Evolutionary conservation across 495 filamentous ascomycete genomes (phyloP).

Genomic region (Daldinia decipiens): DNA sequence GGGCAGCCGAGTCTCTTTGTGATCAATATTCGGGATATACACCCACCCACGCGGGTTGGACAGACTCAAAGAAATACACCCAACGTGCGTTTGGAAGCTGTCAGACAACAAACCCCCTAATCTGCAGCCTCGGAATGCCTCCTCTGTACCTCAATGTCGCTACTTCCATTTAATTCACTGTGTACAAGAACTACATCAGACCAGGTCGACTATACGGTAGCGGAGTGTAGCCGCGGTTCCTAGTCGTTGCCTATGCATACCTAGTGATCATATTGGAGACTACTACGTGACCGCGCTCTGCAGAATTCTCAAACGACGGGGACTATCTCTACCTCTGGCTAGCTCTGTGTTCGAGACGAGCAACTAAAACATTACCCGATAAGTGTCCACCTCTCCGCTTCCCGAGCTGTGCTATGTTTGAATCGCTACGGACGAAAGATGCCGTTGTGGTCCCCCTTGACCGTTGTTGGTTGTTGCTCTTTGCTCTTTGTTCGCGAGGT

Average conservation of each 20-base stretch:
- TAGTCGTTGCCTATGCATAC: conserved; percentile 11
- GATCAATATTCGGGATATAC: conserved; percentile 35
- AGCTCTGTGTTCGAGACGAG: conserved; percentile 25
- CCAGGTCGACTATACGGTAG: background rate
- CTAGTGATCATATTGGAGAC: conserved; percentile 31
- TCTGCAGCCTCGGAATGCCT: conserved; percentile 28
- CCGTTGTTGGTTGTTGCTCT: background rate
- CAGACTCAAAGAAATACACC: conserved; percentile 5
- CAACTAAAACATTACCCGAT: conserved; percentile 43
- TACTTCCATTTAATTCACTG: conserved; percentile 5
- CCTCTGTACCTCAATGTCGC: conserved; percentile 5
- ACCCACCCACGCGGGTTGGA: conserved; percentile 25
- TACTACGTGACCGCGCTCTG: conserved; percentile 26
- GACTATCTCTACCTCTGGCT: conserved; percentile 34
- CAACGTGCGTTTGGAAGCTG: conserved; percentile 17
- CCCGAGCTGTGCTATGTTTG: conserved; percentile 35
- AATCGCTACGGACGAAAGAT: conserved; percentile 29
- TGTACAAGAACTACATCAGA: conserved; percentile 18
- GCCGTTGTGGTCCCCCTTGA: conserved; percentile 23
- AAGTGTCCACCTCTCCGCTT: conserved; percentile 38
- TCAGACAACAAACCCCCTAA: conserved; percentile 21
- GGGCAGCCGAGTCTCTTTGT: conserved; percentile 34
- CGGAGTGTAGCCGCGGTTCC: conserved; percentile 11
- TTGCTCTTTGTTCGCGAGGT: conserved; percentile 23
- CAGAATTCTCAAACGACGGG: conserved; percentile 23